Percentiles rank a stretch among this genome's conserved stretches.
These are phyloP conservation scores for Dactylellina drechsleri DNA, from an alignment of 2,329 filamentous ascomycete species.

Conservation along the genomic window DNA sequence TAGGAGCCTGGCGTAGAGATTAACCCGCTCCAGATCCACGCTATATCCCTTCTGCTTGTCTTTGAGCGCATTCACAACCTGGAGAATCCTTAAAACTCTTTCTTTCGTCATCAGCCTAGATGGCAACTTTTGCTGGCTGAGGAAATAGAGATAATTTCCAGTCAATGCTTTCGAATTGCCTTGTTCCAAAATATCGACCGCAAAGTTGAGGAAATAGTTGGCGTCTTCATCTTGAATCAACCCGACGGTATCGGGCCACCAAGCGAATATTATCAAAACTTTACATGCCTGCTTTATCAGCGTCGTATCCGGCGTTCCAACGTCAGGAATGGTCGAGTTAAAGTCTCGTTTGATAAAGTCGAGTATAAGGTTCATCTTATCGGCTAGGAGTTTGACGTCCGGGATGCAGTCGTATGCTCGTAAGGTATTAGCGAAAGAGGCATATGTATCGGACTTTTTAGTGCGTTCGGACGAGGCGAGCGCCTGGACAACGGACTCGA, in stretches of 20 bases:
- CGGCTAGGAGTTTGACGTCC: constrained; percentile 75
- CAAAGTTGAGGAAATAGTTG: constrained; percentile 81
- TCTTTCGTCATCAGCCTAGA: constrained; percentile 77
- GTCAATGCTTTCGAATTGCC: constrained; percentile 78
- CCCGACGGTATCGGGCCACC: constrained; percentile 75
- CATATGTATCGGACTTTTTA: constrained; percentile 84
- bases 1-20: constrained; percentile 81
- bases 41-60: constrained; percentile 80
- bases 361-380: constrained; percentile 79
- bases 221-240: constrained; percentile 81
- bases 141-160: constrained; percentile 80
- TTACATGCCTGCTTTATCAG: constrained; percentile 81
- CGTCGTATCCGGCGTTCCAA: constrained; percentile 69
- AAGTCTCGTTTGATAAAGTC: constrained; percentile 88
- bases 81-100: constrained; percentile 76
- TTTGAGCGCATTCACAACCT: constrained; percentile 76
- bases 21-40: constrained; percentile 78
- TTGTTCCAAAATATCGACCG: constrained; percentile 77
- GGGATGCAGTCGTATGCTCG: constrained; percentile 85
- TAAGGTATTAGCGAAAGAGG: constrained; percentile 77
- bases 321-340: constrained; percentile 69
- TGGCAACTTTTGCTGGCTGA: constrained; percentile 82
- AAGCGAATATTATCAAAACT: constrained; percentile 79
- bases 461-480: constrained; percentile 78
- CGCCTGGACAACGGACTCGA: constrained; percentile 84